Evolutionary conservation across 2,329 filamentous ascomycete species (phyloP), one percentile per base, ranked within the genome.

Genomic region (Hymenoscyphus repandus): DNA sequence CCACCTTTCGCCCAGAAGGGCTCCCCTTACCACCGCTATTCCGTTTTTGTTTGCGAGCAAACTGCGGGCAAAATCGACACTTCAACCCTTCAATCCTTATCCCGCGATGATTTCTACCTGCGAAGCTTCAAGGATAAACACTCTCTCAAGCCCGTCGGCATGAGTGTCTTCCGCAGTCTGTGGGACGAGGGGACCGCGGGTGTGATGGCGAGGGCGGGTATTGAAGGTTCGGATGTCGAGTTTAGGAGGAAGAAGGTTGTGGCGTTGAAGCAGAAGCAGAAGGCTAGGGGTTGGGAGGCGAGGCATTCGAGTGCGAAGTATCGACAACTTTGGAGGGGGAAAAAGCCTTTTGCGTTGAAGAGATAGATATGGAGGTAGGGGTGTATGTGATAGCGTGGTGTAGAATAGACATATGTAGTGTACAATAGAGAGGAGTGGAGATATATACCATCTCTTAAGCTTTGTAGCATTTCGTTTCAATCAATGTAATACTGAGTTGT

Each of bases 1-100:
- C 86, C 92, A 1, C 86, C 93, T 1, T 89, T 87, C 65, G 85
- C 90, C 1, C 88, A 96, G 67, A 95, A 93, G 74, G 93, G 93
- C 51, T 80, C 86, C 2, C 88, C 88, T 1, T 96, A 97, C 72
- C 93, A 97, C 70, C 87, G 93, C 47, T 76, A 97, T 49, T 85
- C 85, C 43, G 73, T 97, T 53, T 86, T 93, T 66, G 74, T 99
- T 18, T 75, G 97, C 45, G 82, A 95, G 72, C 93, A 99, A 70
- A 74, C 78, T 46, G 73, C 82, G 48, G 81, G 78, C 48, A 63
- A 77, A 3, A 65, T 90, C 57, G 81, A 90, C 62, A 70, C 78
- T 22, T 72, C 72, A 36, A 71, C 74, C 51, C 70, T 90, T 39
- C 77, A 76, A 62, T 68, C 74, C 18, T 76, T 80, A 65, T 36